phyloP scores from a whole-genome alignment of 352 stramenopile genomes.

The Pythium oligandrum region DNA sequence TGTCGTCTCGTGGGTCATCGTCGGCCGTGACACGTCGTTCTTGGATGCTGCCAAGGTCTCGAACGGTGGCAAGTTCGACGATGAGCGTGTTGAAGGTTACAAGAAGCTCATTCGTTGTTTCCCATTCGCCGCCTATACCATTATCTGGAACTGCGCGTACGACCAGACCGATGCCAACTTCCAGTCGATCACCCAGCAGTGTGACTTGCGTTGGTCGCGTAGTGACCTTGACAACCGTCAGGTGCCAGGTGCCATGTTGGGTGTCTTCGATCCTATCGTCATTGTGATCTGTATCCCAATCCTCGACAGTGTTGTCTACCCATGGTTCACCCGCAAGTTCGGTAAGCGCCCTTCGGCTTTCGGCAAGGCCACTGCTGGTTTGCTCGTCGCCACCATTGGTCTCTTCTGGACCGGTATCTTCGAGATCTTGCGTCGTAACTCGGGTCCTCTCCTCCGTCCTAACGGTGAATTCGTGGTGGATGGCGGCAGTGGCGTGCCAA shows the following conservation, averaged over 20 bases:
- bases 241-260: conserved; percentile 45
- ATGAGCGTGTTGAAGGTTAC: conserved; percentile 35
- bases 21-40: conserved; percentile 41
- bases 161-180: conserved; percentile 68
- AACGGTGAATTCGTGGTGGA: conserved; percentile 34
- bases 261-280: conserved; percentile 29
- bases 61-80: conserved; percentile 33
- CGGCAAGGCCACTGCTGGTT: conserved; percentile 28
- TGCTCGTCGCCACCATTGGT: conserved; percentile 28
- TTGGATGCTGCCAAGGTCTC: conserved; percentile 35
- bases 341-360: conserved; percentile 27
- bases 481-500: conserved; percentile 32
- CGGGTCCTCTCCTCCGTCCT: conserved; percentile 25
- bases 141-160: conserved; percentile 60
- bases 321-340: conserved; percentile 19
- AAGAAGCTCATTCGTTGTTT: conserved; percentile 53
- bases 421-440: conserved; percentile 48
- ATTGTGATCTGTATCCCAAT: conserved; percentile 31
- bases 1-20: conserved; percentile 43
- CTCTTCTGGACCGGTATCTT: conserved; percentile 46
- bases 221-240: conserved; percentile 29
- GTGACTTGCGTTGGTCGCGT: conserved; percentile 40
- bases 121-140: conserved; percentile 51
- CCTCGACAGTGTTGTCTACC: conserved; percentile 28
- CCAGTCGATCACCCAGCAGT: conserved; percentile 66